Conservation (phyloP, 2,329 filamentous ascomycete genomes). For the Plectosphaerella sp. region DNA sequence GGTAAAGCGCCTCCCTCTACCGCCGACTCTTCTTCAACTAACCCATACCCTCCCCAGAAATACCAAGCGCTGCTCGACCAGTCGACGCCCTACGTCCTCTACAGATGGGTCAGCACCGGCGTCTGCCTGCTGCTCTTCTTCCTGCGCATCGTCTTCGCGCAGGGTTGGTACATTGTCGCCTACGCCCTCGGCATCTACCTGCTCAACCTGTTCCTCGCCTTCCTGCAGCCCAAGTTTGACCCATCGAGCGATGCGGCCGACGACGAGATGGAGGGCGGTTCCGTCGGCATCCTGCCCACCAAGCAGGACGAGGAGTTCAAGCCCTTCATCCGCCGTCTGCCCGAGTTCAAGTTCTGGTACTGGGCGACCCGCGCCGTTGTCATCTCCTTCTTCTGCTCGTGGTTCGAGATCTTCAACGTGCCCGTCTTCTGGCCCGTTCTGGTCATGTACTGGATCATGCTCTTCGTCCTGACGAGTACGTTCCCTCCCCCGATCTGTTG, state of each 20-base stretch:
- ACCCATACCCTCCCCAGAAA: slow-evolving; percentile 49
- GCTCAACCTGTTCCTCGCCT: slow-evolving; percentile 97
- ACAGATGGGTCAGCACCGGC: slow-evolving; percentile 87
- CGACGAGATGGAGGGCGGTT: slow-evolving; percentile 93
- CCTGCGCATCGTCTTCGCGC: slow-evolving; percentile 80
- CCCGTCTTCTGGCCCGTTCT: slow-evolving; percentile 99
- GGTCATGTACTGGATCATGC: slow-evolving; percentile 97
- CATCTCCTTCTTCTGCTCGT: slow-evolving; percentile 83
- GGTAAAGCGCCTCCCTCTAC: slow-evolving; percentile 41
- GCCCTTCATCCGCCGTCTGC: slow-evolving; percentile 90
- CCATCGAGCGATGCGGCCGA: slow-evolving; percentile 87
- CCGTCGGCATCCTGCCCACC: slow-evolving; percentile 76
- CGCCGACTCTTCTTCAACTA: slow-evolving; percentile 8
- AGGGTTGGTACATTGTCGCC: slow-evolving; percentile 99
- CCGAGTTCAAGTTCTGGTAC: slow-evolving; percentile 99
- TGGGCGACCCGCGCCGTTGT: slow-evolving; percentile 81
- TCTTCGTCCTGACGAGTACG: slow-evolving; percentile 93
- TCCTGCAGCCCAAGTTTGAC: slow-evolving; percentile 97
- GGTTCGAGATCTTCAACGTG: slow-evolving; percentile 92
- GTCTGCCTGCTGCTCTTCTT: slow-evolving; percentile 76
- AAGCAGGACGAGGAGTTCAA: slow-evolving; percentile 98
- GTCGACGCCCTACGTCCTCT: slow-evolving; percentile 82
- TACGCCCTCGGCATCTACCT: slow-evolving; percentile 99
- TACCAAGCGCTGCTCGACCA: slow-evolving; percentile 94
- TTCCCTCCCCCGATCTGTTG: slow-evolving; percentile 17